Percentiles rank a stretch among this genome's conserved stretches.
These are phyloP conservation scores for Erythrobasidium hasegawianum DNA, from an alignment of 1,284 basidiomycete species.

Conservation along the genomic window DNA sequence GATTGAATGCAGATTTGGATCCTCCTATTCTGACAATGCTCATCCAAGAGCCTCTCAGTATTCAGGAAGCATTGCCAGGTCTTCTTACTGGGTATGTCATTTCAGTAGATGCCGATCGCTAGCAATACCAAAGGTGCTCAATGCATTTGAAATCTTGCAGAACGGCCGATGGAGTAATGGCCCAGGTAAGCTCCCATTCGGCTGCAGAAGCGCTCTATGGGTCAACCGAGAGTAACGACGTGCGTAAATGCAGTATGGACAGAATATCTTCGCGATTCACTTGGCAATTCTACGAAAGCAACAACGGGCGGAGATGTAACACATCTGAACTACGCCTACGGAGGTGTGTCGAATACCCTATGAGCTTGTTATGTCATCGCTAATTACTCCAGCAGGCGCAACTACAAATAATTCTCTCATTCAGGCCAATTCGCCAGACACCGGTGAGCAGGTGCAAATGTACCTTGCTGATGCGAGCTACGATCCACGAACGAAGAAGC, in stretches of 20 bases:
- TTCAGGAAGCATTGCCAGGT: not conserved
- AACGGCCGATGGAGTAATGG: not conserved
- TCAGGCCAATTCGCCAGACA: not conserved
- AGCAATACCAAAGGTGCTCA: not conserved
- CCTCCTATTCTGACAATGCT: constrained; percentile 12
- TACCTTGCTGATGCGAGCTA: not conserved
- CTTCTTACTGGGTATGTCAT: not conserved
- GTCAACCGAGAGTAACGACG: too few relatives aligned
- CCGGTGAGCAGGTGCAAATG: not conserved
- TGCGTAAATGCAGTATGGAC: constrained; percentile 5
- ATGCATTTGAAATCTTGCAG: too few relatives aligned
- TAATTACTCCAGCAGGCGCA: not conserved
- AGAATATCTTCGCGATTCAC: not conserved
- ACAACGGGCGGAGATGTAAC: not conserved
- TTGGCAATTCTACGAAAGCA: not conserved
- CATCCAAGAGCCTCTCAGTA: not conserved
- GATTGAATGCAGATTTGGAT: not conserved
- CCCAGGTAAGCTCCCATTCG: constrained; percentile 5
- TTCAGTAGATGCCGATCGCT: not conserved
- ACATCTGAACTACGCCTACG: constrained; percentile 7
- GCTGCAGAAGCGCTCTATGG: too few relatives aligned
- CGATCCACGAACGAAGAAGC: not conserved
- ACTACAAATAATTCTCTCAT: constrained; percentile 1
- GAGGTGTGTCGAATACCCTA: not conserved
- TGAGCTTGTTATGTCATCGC: too few relatives aligned